phyloP scores from a whole-genome alignment of 73 alveolate genomes.

The Tetrahymena thermophila region DNA sequence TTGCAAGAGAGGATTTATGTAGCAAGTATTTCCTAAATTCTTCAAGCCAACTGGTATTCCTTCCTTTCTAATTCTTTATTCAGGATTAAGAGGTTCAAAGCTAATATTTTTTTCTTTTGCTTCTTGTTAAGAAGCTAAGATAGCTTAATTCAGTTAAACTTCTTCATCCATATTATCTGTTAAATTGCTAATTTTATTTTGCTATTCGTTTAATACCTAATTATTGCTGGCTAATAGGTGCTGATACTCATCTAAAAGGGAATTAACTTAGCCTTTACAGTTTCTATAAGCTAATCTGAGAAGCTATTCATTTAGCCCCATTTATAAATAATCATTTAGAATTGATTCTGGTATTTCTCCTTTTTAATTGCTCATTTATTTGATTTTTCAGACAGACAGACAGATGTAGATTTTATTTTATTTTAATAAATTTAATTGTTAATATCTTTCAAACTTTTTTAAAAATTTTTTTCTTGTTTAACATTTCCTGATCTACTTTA shows the following conservation, averaged over 20 bases:
- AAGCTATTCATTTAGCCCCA: not conserved
- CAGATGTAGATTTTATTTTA: not conserved
- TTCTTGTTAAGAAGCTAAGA: not conserved
- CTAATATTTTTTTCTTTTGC: not conserved
- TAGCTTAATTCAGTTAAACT: not conserved
- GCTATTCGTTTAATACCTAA: not conserved
- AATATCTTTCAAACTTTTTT: not conserved
- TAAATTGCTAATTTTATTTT: not conserved
- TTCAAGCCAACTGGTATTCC: conserved; percentile 68
- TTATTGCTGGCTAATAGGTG: not conserved
- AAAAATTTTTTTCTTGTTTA: not conserved
- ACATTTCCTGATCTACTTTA: not conserved
- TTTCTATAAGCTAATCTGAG: not conserved
- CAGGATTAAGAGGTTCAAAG: conserved; percentile 57
- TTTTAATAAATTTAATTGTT: not conserved
- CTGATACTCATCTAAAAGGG: not conserved
- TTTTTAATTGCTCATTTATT: not conserved
- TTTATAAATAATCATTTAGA: not conserved
- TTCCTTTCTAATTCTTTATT: conserved; percentile 49
- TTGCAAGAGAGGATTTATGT: conserved; percentile 68
- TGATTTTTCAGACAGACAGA: not conserved
- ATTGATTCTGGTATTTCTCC: not conserved
- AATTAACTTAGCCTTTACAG: not conserved
- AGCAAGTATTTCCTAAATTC: conserved; percentile 83
- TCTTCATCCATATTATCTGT: conserved; percentile 1